Conservation (phyloP, 768 basidiomycete genomes). For the Pholiota molesta region DNA sequence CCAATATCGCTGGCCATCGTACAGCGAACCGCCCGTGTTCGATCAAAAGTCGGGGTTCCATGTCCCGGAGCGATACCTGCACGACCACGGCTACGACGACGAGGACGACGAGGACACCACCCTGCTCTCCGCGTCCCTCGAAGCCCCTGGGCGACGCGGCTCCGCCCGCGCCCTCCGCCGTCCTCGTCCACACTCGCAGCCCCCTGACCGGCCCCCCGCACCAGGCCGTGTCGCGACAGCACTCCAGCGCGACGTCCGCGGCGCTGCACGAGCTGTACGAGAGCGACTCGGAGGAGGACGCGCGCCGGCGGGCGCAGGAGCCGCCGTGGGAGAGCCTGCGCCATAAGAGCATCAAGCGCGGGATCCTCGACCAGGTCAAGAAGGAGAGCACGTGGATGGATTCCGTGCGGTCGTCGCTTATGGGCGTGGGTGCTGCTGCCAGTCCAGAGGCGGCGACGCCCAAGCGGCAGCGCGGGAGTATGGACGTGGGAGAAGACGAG, state of each 20-base stretch:
- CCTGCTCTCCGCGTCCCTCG: conserved; percentile 1
- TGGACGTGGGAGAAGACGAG: neutral
- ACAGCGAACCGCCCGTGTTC: conserved; percentile 17
- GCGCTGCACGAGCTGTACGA: conserved; percentile 29
- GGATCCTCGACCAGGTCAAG: conserved; percentile 34
- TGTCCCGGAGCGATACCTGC: conserved; percentile 12
- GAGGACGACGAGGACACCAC: neutral
- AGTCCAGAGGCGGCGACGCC: neutral
- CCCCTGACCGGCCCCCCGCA: neutral
- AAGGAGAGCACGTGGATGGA: conserved; percentile 15
- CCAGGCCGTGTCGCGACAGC: neutral
- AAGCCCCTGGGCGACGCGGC: neutral
- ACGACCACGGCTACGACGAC: neutral
- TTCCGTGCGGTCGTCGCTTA: neutral
- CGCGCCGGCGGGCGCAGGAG: conserved; percentile 13
- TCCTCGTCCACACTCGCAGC: neutral
- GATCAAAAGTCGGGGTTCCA: conserved; percentile 13
- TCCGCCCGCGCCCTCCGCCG: neutral
- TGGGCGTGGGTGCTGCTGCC: neutral
- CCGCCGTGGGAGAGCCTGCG: conserved; percentile 48
- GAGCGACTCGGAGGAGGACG: conserved; percentile 10
- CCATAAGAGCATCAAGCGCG: conserved; percentile 55
- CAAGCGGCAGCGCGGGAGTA: neutral
- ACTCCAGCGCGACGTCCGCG: conserved; percentile 22
- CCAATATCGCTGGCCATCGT: conserved; percentile 22